Evolutionary conservation across 2,329 filamentous ascomycete species (phyloP).

Genomic region (Colletotrichum siamense): DNA sequence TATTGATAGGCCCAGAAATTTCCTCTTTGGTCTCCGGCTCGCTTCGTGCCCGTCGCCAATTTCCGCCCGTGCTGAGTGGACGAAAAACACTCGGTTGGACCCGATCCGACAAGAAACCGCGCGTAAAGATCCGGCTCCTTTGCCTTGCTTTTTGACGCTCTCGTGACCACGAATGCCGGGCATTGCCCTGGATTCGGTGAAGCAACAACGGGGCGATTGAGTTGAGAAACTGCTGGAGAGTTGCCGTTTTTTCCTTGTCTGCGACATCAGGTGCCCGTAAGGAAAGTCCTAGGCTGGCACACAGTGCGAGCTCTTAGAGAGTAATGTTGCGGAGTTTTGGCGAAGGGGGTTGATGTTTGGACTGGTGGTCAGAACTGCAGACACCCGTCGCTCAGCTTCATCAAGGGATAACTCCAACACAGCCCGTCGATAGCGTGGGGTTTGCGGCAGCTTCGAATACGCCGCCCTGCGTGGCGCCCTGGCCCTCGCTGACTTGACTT

Average conservation of each 20-base stretch:
- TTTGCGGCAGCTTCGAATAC: not conserved
- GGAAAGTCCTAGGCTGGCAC: not conserved
- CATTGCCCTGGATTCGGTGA: not conserved
- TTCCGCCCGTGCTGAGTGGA: not conserved
- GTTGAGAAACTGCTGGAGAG: not conserved
- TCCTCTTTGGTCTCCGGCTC: not conserved
- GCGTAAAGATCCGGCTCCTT: not conserved
- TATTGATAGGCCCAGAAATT: constrained; percentile 15
- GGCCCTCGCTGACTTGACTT: not conserved
- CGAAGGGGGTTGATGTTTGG: not conserved
- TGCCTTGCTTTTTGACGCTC: not conserved
- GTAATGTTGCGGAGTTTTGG: not conserved
- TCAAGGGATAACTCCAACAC: not conserved
- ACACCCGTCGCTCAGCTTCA: not conserved
- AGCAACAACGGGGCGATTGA: not conserved
- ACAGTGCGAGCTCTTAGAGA: not conserved
- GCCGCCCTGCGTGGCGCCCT: not conserved
- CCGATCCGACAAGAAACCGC: constrained; percentile 2
- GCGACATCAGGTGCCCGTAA: not conserved
- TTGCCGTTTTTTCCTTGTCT: not conserved
- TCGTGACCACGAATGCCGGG: not conserved
- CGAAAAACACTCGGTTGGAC: constrained; percentile 19
- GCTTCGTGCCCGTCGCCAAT: not conserved
- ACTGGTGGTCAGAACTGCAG: not conserved
- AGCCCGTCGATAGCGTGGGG: not conserved